phyloP scores from a whole-genome alignment of 768 basidiomycete species.

The Termitomyces titanicus region DNA sequence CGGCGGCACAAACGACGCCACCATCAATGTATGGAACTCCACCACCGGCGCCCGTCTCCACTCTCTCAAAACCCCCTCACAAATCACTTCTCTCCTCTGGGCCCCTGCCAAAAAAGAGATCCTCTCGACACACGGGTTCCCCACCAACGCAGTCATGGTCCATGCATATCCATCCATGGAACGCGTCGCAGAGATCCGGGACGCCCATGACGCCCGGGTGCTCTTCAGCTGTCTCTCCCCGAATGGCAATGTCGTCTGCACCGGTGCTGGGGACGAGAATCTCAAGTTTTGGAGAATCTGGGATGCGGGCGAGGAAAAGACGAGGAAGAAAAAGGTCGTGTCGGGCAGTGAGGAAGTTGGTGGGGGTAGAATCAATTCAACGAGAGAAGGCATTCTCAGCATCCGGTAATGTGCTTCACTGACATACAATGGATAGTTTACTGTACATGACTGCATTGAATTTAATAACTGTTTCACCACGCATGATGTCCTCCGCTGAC shows the following conservation, averaged over 20 bases:
- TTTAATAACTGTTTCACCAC: conserved; percentile 41
- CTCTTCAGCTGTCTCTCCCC: conserved; percentile 84
- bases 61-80: conserved; percentile 80
- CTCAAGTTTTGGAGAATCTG: conserved; percentile 94
- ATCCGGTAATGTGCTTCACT: conserved; percentile 26
- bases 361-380: conserved; percentile 41
- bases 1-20: conserved; percentile 92
- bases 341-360: conserved; percentile 31
- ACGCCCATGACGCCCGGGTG: conserved; percentile 91
- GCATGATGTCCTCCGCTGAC: conserved; percentile 63
- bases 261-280: conserved; percentile 93
- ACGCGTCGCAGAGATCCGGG: conserved; percentile 78
- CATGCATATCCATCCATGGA: conserved; percentile 85
- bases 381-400: conserved; percentile 45
- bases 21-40: conserved; percentile 87
- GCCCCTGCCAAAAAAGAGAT: conserved; percentile 87
- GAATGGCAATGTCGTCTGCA: conserved; percentile 87
- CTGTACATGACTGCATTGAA: neutral
- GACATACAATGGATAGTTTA: neutral
- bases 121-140: conserved; percentile 91
- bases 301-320: conserved; percentile 49
- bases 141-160: conserved; percentile 78
- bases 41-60: conserved; percentile 91
- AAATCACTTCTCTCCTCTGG: conserved; percentile 90
- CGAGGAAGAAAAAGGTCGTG: conserved; percentile 49